These are phyloP conservation scores for Puya raimondii DNA, from an alignment of 176 grass and related monocot species.

Conservation along the genomic window DNA sequence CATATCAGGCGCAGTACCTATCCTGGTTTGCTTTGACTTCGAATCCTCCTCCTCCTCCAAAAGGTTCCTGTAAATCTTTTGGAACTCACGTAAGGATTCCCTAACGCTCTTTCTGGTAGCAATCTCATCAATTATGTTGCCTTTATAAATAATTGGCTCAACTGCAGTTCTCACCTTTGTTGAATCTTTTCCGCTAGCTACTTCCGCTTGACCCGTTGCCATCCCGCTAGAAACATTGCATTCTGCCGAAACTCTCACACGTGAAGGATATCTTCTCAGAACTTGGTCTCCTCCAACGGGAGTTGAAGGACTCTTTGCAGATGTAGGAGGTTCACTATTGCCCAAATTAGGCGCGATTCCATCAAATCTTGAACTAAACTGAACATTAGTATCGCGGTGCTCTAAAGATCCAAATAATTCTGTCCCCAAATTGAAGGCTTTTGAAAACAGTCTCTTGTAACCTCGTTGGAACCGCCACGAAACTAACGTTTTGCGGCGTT, in stretches of 20 bases:
- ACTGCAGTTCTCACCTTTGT: constrained; percentile 16
- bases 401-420: neutral
- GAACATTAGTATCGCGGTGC: constrained; percentile 1
- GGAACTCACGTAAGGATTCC: constrained; percentile 36
- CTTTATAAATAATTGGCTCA: neutral
- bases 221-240: constrained; percentile 20
- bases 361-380: constrained; percentile 8
- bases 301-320: constrained; percentile 4
- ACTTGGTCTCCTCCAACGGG: neutral
- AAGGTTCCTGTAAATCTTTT: constrained; percentile 45
- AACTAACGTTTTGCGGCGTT: constrained; percentile 37
- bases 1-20: constrained; percentile 17
- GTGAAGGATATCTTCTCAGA: constrained; percentile 29
- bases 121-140: neutral
- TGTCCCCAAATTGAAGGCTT: constrained; percentile 24
- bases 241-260: constrained; percentile 44
- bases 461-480: constrained; percentile 73
- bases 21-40: constrained; percentile 6
- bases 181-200: constrained; percentile 4
- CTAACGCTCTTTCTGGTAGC: constrained; percentile 29
- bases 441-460: constrained; percentile 43
- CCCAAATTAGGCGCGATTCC: neutral
- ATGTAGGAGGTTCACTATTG: constrained; percentile 17
- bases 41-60: constrained; percentile 26
- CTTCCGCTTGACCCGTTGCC: constrained; percentile 22